These are phyloP conservation scores for Corymbia citriodora DNA, from an alignment of 441 rosid genomes.

Conservation along the genomic window DNA sequence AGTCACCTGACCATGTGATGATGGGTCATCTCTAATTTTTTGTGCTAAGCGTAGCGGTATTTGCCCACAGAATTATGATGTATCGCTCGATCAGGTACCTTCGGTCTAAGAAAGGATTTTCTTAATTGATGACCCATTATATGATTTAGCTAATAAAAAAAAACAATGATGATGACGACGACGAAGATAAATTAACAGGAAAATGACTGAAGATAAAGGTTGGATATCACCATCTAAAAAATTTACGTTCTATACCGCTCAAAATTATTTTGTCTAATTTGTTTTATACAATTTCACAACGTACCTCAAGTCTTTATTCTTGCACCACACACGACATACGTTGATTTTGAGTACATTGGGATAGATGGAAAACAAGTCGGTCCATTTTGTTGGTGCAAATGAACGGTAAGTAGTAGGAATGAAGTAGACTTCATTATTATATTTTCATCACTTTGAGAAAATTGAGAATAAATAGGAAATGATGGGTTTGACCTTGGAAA, in stretches of 20 bases:
- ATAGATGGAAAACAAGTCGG: background rate
- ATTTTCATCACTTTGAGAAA: background rate
- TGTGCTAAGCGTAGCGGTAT: background rate
- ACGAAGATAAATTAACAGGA: background rate
- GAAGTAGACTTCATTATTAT: background rate
- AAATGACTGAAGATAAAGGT: background rate
- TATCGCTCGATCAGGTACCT: background rate
- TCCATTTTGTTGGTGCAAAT: background rate
- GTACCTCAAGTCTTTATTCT: background rate
- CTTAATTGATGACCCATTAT: background rate
- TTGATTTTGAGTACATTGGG: background rate
- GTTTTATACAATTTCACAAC: background rate
- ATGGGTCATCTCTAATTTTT: background rate
- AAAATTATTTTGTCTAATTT: background rate
- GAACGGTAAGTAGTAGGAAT: background rate
- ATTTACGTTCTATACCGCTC: background rate
- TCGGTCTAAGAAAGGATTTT: background rate
- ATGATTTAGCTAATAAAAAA: background rate
- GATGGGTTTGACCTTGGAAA: background rate
- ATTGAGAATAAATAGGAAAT: background rate
- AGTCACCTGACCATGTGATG: background rate
- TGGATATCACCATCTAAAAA: background rate
- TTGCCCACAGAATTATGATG: background rate
- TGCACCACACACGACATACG: background rate
- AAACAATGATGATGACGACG: accelerated